phyloP scores from a whole-genome alignment of 1,284 basidiomycete species.

The Lignosus rhinocerotis region DNA sequence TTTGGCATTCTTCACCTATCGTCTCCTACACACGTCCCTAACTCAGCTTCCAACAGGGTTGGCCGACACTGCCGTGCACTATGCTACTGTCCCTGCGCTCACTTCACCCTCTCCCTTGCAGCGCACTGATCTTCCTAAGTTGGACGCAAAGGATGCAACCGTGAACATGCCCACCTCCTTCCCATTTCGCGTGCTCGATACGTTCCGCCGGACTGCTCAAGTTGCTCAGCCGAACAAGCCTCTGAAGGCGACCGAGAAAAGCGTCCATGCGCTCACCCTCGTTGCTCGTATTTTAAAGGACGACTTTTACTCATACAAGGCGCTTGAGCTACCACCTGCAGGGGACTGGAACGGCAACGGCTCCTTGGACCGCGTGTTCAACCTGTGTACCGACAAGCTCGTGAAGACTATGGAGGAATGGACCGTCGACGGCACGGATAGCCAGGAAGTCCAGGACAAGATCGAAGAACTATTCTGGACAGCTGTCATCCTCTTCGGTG shows the following conservation, averaged over 20 bases:
- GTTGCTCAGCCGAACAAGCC: constrained; percentile 22
- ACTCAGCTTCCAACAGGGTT: constrained; percentile 30
- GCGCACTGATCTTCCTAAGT: background rate
- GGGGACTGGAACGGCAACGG: constrained; percentile 21
- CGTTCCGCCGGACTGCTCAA: background rate
- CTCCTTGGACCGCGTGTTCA: constrained; percentile 30
- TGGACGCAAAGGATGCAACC: background rate
- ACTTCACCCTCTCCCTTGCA: constrained; percentile 32
- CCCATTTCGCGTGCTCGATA: constrained; percentile 12
- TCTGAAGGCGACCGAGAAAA: constrained; percentile 9
- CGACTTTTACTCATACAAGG: constrained; percentile 34
- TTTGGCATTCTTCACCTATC: constrained; percentile 18
- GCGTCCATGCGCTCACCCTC: constrained; percentile 38
- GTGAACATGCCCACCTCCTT: background rate
- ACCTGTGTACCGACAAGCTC: constrained; percentile 37
- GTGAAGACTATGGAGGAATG: constrained; percentile 49
- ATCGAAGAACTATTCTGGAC: constrained; percentile 46
- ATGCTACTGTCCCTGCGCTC: constrained; percentile 21
- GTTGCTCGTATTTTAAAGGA: constrained; percentile 40
- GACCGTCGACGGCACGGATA: constrained; percentile 41
- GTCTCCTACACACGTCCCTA: background rate
- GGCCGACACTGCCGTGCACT: constrained; percentile 37
- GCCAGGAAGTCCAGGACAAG: constrained; percentile 39
- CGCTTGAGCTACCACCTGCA: constrained; percentile 42
- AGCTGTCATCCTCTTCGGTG: constrained; percentile 39